Evolutionary conservation across 2,329 filamentous ascomycete genomes (phyloP), one percentile per base, ranked within the genome.

Genomic region (Acrodontium crateriforme): DNA sequence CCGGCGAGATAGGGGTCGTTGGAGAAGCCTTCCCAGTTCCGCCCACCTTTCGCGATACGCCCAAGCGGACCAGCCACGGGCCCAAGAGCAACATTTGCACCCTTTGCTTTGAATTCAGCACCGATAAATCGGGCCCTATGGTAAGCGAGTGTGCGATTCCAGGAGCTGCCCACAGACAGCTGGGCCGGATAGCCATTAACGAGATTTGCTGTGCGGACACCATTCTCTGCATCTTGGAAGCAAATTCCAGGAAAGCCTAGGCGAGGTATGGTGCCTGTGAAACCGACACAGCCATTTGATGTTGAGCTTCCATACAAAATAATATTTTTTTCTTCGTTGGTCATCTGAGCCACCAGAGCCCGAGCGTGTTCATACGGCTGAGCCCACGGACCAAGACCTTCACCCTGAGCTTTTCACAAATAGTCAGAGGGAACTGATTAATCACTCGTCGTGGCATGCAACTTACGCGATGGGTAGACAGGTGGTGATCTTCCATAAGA

Each of bases 181-280:
- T 8, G 8, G 6, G 78, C 67, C 0, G 81, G 80, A 41, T 87
- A 89, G 0, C 72, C 78, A 0, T 78, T 84, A 28, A 75, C 71
- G 35, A 80, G 72, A 38, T 84, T 78, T 1, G 77, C 71, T n/a
- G 70, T 69, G 16, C 78, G 69, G 9, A 89, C 62, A 2, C 81
- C 80, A 19, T 39, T 35, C n/a, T 36, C 37, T n/a, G 37, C 32
- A 29, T 47, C 44, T 5, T 32, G 30, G 24, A 43, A 36, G 25
- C 38, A 42, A 9, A 46, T 18, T 39, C 74, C 70, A 2, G 78
- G 75, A 35, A 87, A 76, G 2, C 77, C 77, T 10, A 85, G 64
- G 5, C 80, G 68, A 10, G 59, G 50, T 2, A 74, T 78, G 33
- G 75, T 79, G 8, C 79, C 78, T 0, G 78, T 78, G 44, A 87